Conservation (phyloP, 768 basidiomycete genomes). For the Pleurotus giganteus region DNA sequence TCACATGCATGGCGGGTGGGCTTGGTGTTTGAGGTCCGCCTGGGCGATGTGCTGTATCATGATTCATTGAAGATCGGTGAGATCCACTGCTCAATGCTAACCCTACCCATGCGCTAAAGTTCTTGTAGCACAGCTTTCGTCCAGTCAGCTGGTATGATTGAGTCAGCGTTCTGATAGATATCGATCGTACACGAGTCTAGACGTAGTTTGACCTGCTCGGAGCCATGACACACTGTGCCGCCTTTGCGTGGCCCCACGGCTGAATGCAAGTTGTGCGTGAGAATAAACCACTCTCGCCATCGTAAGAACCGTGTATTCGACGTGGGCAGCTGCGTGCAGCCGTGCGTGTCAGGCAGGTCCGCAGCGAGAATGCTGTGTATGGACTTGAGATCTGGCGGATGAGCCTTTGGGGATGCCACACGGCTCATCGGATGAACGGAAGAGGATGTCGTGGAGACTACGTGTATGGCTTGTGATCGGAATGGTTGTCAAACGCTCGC, state of each 20-base stretch:
- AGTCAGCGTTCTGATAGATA: too few relatives aligned
- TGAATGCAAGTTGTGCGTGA: not conserved
- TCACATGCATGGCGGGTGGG: too few relatives aligned
- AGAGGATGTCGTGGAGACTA: not conserved
- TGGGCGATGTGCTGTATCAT: too few relatives aligned
- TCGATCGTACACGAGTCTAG: too few relatives aligned
- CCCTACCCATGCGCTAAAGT: too few relatives aligned
- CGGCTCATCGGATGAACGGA: not conserved
- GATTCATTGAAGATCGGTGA: too few relatives aligned
- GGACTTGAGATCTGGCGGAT: not conserved
- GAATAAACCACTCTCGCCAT: not conserved
- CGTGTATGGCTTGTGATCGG: not conserved
- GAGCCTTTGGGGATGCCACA: not conserved
- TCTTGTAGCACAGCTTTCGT: too few relatives aligned
- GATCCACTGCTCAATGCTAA: too few relatives aligned
- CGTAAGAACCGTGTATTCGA: too few relatives aligned
- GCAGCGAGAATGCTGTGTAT: conserved; percentile 4
- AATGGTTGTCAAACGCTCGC: not conserved
- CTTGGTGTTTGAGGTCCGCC: too few relatives aligned
- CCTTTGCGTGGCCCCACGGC: not conserved
- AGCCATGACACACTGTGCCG: not conserved
- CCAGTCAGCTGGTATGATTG: too few relatives aligned
- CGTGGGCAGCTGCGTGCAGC: too few relatives aligned
- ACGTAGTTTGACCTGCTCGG: not conserved
- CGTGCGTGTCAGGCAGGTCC: not conserved